phyloP scores from a whole-genome alignment of 2,329 filamentous ascomycete genomes.

The Colletotrichum eleusines region DNA sequence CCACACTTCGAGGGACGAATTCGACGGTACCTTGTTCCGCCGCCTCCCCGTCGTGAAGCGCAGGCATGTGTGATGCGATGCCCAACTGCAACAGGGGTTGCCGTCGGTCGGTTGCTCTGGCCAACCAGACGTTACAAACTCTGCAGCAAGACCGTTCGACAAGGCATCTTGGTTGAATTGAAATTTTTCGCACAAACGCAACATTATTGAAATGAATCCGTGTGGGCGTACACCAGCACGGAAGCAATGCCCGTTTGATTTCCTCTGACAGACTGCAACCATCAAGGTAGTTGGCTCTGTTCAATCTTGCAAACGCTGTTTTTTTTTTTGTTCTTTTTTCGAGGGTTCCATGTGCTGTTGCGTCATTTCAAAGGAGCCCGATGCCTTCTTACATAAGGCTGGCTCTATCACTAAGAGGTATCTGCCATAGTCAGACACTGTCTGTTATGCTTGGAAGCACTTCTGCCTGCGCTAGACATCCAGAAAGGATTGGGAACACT shows the following conservation, averaged over 20 bases:
- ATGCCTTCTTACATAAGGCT: constrained; percentile 21
- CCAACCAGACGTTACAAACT: constrained; percentile 26
- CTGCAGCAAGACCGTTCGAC: background rate
- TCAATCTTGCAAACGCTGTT: background rate
- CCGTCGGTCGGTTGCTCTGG: constrained; percentile 25
- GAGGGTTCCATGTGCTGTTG: constrained; percentile 14
- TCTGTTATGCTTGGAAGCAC: background rate
- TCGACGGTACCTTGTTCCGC: background rate
- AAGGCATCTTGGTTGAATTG: background rate
- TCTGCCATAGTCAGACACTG: constrained; percentile 1
- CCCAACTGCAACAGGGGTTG: constrained; percentile 26
- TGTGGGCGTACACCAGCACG: background rate
- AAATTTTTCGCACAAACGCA: background rate
- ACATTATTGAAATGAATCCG: background rate
- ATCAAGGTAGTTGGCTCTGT: too few species aligned
- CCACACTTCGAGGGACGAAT: background rate
- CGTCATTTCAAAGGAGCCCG: constrained; percentile 21
- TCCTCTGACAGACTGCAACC: background rate
- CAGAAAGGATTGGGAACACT: background rate
- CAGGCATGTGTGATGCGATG: constrained; percentile 15
- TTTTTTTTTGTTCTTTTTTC: background rate
- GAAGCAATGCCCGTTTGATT: background rate
- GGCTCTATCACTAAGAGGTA: background rate
- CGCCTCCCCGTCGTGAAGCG: background rate
- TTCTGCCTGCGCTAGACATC: background rate